A percentile compares a stretch with the other conserved stretches of the same genome.
phyloP scores from a whole-genome alignment of 2,329 filamentous ascomycete species.

The Corynespora cassiicola region DNA sequence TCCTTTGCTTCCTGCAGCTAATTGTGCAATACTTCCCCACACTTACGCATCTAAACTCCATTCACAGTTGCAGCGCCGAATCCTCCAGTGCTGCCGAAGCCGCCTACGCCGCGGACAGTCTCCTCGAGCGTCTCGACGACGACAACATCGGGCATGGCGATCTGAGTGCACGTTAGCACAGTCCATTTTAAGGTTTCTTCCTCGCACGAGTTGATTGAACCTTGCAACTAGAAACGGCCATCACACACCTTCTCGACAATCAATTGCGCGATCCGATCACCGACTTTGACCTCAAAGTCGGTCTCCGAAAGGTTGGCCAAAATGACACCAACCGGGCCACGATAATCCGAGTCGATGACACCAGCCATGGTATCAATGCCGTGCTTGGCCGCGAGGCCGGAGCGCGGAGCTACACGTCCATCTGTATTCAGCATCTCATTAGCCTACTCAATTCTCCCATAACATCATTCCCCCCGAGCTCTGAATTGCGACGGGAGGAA shows the following conservation, averaged over 20 bases:
- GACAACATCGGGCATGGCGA: conserved; percentile 90
- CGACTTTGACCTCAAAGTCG: conserved; percentile 82
- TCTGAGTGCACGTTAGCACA: conserved; percentile 52
- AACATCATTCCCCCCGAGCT: not conserved
- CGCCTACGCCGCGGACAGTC: conserved; percentile 87
- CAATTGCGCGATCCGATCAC: conserved; percentile 92
- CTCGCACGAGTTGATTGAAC: too few relatives aligned
- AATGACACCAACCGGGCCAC: conserved; percentile 90
- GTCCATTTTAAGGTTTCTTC: conserved; percentile 12
- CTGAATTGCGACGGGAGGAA: not conserved
- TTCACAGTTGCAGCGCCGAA: conserved; percentile 30
- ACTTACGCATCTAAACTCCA: conserved; percentile 18
- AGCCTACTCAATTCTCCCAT: conserved; percentile 1
- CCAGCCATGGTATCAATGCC: conserved; percentile 96
- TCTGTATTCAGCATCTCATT: conserved; percentile 59
- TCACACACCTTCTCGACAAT: conserved; percentile 77
- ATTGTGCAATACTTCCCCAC: too few relatives aligned
- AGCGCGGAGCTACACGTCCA: conserved; percentile 87
- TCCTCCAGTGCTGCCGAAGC: conserved; percentile 48
- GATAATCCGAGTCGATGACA: conserved; percentile 97
- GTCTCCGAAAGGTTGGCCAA: conserved; percentile 89
- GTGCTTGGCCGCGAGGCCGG: conserved; percentile 90
- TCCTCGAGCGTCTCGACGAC: conserved; percentile 88
- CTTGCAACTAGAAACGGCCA: too few relatives aligned
- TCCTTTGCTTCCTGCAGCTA: too few relatives aligned